Evolutionary conservation across 2,329 filamentous ascomycete species (phyloP).

Genomic region (Talaromyces sp.): DNA sequence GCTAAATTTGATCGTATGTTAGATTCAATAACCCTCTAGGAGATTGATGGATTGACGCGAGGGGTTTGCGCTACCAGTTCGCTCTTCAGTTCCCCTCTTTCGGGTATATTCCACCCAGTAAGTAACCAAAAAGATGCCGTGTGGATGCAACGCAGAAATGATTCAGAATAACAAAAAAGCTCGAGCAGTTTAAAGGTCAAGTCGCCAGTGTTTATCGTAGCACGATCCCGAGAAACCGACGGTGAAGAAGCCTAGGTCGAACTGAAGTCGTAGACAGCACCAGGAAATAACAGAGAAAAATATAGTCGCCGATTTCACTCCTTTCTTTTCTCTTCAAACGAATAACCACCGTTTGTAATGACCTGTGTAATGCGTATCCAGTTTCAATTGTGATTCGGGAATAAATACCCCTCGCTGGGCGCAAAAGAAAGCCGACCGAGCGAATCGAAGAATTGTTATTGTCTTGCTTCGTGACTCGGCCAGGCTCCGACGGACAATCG

Average conservation of each 20-base stretch:
- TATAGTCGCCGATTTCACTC: neutral
- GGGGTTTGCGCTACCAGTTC: conserved; percentile 5
- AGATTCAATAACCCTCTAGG: neutral
- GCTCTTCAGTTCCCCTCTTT: conserved; percentile 10
- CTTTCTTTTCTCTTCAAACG: neutral
- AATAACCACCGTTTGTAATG: neutral
- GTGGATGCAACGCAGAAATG: neutral
- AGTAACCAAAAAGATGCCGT: neutral
- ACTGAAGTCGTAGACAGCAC: neutral
- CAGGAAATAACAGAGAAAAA: neutral
- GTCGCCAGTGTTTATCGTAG: too few relatives aligned
- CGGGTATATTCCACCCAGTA: conserved; percentile 5
- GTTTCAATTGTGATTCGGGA: neutral
- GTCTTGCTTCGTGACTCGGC: conserved; percentile 1
- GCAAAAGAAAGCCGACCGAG: neutral
- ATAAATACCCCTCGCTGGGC: neutral
- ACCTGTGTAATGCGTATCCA: neutral
- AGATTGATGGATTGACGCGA: conserved; percentile 7
- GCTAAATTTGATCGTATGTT: neutral
- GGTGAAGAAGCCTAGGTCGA: neutral
- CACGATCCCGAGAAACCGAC: neutral
- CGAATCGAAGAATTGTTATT: neutral
- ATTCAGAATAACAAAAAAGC: neutral
- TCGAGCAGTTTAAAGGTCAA: neutral
- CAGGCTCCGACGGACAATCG: neutral